Conservation (phyloP, 2,329 filamentous ascomycete genomes). For the Fusarium sp. region DNA sequence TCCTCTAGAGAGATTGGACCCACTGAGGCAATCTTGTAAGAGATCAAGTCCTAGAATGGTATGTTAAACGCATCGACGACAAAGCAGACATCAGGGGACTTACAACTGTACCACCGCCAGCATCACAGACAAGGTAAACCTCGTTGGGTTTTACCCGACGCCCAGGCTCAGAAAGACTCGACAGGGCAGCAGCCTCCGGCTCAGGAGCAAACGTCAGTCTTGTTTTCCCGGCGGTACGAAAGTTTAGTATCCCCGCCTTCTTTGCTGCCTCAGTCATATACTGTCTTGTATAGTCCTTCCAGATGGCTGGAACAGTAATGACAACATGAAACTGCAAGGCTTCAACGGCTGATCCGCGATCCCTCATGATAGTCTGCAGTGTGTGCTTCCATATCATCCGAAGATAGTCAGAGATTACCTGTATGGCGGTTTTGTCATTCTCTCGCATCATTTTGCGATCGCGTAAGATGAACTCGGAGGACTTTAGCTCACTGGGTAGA, state of each 20-base stretch:
- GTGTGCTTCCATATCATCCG: background rate
- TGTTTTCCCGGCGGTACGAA: background rate
- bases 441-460: background rate
- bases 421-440: background rate
- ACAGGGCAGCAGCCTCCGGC: background rate
- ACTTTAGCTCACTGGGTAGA: background rate
- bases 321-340: background rate
- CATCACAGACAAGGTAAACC: constrained; percentile 1
- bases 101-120: constrained; percentile 1
- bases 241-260: background rate
- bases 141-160: background rate
- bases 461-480: background rate
- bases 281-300: background rate
- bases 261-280: background rate
- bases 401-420: background rate
- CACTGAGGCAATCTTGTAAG: background rate
- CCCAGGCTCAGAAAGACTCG: background rate
- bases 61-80: background rate
- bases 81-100: background rate
- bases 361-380: background rate
- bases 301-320: constrained; percentile 2
- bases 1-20: background rate
- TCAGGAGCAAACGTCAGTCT: background rate
- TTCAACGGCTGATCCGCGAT: background rate
- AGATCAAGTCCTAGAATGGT: background rate